Evolutionary conservation across 768 basidiomycete genomes (phyloP).

Genomic region (Cytidiella melzeri): DNA sequence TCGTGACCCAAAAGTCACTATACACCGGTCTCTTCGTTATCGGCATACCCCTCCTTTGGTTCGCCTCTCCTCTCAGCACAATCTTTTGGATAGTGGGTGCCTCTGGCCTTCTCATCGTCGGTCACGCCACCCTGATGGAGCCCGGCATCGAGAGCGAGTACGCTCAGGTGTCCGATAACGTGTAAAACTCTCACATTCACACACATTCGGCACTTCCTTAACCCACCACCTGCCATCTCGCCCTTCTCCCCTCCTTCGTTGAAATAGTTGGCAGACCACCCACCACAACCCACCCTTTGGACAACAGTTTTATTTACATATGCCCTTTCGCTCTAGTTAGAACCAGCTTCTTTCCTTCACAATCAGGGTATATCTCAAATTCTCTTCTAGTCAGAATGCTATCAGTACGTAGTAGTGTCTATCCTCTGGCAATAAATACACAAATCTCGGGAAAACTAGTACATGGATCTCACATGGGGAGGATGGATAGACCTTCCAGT

Average conservation of each 20-base stretch:
- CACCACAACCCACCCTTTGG: too few relatives aligned
- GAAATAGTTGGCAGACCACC: too few relatives aligned
- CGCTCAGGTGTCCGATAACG: conserved; percentile 64
- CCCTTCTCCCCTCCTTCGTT: too few relatives aligned
- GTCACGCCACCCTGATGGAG: conserved; percentile 84
- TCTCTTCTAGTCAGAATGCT: neutral
- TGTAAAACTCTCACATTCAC: too few relatives aligned
- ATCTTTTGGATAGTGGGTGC: conserved; percentile 96
- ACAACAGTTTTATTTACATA: too few relatives aligned
- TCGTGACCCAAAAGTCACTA: conserved; percentile 83
- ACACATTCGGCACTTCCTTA: neutral
- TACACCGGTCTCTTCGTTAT: conserved; percentile 89
- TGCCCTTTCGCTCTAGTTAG: too few relatives aligned
- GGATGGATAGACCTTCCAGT: too few relatives aligned
- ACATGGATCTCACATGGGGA: too few relatives aligned
- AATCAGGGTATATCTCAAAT: too few relatives aligned
- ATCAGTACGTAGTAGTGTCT: neutral
- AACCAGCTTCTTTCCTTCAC: too few relatives aligned
- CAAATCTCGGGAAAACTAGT: too few relatives aligned
- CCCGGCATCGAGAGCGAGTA: conserved; percentile 96
- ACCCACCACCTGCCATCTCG: neutral
- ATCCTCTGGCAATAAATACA: neutral
- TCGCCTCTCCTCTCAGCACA: conserved; percentile 67
- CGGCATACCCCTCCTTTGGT: conserved; percentile 83
- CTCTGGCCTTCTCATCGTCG: conserved; percentile 76